Percentiles rank a stretch among this genome's conserved stretches.
These are phyloP conservation scores for Drechslerella coelobrocha DNA, from an alignment of 2,329 filamentous ascomycete genomes.

Conservation along the genomic window DNA sequence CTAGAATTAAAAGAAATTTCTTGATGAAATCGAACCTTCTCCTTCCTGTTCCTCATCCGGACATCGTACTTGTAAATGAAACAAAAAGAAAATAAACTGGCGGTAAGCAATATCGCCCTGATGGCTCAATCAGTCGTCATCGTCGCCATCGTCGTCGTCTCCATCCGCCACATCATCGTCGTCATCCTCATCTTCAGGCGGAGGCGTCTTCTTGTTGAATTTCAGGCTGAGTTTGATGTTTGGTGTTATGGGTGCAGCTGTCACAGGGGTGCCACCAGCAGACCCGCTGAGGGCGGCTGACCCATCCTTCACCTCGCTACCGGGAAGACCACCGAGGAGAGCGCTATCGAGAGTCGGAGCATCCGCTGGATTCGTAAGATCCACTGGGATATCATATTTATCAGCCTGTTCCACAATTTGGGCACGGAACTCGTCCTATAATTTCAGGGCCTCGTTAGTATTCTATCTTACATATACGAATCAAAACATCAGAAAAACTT, in stretches of 20 bases:
- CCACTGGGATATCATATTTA: slow-evolving; percentile 33
- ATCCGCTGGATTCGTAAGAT: slow-evolving; percentile 34
- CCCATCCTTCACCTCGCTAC: slow-evolving; percentile 31
- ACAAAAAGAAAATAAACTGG: background rate
- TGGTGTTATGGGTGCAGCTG: slow-evolving; percentile 22
- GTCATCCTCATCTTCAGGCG: slow-evolving; percentile 36
- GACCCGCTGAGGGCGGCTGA: slow-evolving; percentile 35
- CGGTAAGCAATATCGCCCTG: no score
- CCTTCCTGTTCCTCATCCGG: background rate
- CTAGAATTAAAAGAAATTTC: slow-evolving; percentile 8
- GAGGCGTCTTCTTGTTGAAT: slow-evolving; percentile 33
- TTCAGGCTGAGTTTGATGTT: slow-evolving; percentile 49
- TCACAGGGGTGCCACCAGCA: slow-evolving; percentile 28
- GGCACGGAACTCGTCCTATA: slow-evolving; percentile 47
- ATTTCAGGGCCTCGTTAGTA: slow-evolving; percentile 5
- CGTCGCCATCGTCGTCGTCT: slow-evolving; percentile 33
- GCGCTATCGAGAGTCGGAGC: slow-evolving; percentile 30
- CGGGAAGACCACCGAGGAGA: slow-evolving; percentile 17
- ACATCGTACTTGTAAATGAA: slow-evolving; percentile 5
- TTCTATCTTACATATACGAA: background rate
- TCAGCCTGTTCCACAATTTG: slow-evolving; percentile 37
- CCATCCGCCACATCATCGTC: slow-evolving; percentile 15
- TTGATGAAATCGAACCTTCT: background rate
- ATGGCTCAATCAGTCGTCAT: slow-evolving; percentile 4
- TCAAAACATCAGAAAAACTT: slow-evolving; percentile 58